A percentile compares a stretch with the other conserved stretches of the same genome.
Evolutionary conservation across 164 flowering plant genomes (phyloP).

Genomic region (Tinospora cordifolia): DNA sequence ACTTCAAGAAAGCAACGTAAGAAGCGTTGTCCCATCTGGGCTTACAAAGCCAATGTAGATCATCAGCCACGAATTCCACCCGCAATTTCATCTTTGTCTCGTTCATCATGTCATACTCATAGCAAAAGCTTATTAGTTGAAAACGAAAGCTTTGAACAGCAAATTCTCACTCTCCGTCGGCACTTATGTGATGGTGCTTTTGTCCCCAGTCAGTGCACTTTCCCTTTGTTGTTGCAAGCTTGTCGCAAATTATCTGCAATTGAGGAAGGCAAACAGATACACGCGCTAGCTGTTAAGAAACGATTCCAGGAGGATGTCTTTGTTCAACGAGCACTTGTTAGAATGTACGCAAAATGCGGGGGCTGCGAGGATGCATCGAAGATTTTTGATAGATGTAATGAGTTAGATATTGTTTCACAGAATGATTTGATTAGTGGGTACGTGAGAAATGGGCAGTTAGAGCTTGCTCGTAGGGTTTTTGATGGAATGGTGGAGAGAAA

Average conservation of each 20-base stretch:
- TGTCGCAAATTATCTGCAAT: conserved; percentile 7
- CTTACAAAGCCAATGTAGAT: not conserved
- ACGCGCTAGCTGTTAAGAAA: conserved; percentile 6
- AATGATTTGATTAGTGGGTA: conserved; percentile 10
- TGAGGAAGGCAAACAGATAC: conserved; percentile 14
- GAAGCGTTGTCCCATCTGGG: not conserved
- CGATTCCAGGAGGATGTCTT: conserved; percentile 5
- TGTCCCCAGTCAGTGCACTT: not conserved
- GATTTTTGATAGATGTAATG: conserved; percentile 8
- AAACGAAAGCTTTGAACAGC: not conserved
- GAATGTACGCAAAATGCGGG: conserved; percentile 14
- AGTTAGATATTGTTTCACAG: conserved; percentile 6
- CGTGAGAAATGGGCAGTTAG: conserved; percentile 5
- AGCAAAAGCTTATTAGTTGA: no score
- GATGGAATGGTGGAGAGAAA: conserved; percentile 11
- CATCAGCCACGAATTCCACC: not conserved
- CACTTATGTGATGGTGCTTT: not conserved
- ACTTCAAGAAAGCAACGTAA: not conserved
- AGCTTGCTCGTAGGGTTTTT: conserved; percentile 5
- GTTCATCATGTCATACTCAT: not conserved
- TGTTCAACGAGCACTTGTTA: conserved; percentile 11
- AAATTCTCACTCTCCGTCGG: not conserved
- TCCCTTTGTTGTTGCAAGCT: conserved; percentile 5
- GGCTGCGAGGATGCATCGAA: conserved; percentile 7
- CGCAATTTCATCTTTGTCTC: not conserved